A percentile compares a stretch with the other conserved stretches of the same genome.
phyloP scores from a whole-genome alignment of 345 rosid genomes.

The Camelina sativa region DNA sequence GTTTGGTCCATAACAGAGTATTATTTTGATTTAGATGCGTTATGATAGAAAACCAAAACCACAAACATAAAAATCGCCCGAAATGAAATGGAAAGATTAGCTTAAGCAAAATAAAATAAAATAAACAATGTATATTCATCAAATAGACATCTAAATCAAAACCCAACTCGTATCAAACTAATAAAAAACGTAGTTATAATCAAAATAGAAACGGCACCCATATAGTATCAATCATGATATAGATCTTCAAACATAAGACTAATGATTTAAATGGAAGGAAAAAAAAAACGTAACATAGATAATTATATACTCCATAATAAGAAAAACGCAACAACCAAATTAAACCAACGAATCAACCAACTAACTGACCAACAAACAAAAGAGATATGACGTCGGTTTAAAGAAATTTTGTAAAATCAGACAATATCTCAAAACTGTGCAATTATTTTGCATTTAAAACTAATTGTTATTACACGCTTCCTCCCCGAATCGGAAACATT shows the following conservation, averaged over 20 bases:
- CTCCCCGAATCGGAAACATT: constrained; percentile 39
- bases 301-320: not conserved
- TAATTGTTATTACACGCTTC: constrained; percentile 33
- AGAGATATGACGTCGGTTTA: constrained; percentile 28
- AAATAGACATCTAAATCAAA: not conserved
- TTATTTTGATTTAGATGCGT: not conserved
- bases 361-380: constrained; percentile 45
- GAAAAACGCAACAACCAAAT: constrained; percentile 40
- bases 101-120: not conserved
- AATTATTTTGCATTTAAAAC: constrained; percentile 29
- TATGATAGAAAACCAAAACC: not conserved
- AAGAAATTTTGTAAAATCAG: constrained; percentile 35
- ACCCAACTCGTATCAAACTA: not conserved
- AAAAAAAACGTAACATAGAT: not conserved
- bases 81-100: not conserved
- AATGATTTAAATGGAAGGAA: constrained; percentile 10
- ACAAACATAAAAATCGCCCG: not conserved
- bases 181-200: too few species aligned
- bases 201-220: constrained; percentile 10
- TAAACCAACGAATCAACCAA: constrained; percentile 41
- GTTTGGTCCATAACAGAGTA: constrained; percentile 27
- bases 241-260: constrained; percentile 29
- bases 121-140: not conserved
- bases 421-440: constrained; percentile 30
- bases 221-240: constrained; percentile 2